Percentiles rank a stretch among this genome's conserved stretches.
phyloP scores from a whole-genome alignment of 2,329 filamentous ascomycete species.

The Tolypocladium endophyticum region DNA sequence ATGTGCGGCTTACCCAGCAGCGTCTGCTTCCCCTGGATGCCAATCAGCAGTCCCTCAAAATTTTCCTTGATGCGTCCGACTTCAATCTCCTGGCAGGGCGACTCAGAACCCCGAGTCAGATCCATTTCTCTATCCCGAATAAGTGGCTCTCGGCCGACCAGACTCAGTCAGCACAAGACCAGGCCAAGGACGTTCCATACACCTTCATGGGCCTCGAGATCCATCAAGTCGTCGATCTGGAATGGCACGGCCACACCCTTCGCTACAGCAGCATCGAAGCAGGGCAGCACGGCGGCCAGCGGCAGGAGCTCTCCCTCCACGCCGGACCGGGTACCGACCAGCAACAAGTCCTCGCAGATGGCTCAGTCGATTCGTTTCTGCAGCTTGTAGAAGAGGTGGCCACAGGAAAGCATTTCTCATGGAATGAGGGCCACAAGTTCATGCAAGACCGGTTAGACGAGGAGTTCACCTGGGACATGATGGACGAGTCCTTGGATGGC shows the following conservation, averaged over 20 bases:
- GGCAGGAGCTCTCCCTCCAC: constrained; percentile 37
- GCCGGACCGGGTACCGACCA: constrained; percentile 1
- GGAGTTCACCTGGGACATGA: constrained; percentile 15
- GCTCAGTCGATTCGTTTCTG: constrained; percentile 10
- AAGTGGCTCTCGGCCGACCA: constrained; percentile 6
- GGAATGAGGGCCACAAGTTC: constrained; percentile 19
- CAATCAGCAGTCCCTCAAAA: constrained; percentile 24
- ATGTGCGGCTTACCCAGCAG: constrained; percentile 32
- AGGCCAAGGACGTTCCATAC: constrained; percentile 16
- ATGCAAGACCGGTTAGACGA: constrained; percentile 15
- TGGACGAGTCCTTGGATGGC: constrained; percentile 10
- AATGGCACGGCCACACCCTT: constrained; percentile 33
- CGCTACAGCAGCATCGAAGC: constrained; percentile 42
- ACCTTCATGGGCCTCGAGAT: constrained; percentile 42
- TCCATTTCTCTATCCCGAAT: constrained; percentile 19
- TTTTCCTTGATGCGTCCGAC: constrained; percentile 33
- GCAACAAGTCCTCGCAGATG: not conserved
- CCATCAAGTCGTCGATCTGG: constrained; percentile 31
- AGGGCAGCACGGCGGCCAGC: constrained; percentile 37
- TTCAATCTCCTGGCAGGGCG: constrained; percentile 33
- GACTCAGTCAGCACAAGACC: not conserved
- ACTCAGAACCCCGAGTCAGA: constrained; percentile 26
- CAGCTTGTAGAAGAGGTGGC: constrained; percentile 18
- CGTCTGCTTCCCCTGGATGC: constrained; percentile 27
- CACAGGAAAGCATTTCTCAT: constrained; percentile 20